phyloP scores from a whole-genome alignment of 2,329 filamentous ascomycete species.

The Alternaria alternata region DNA sequence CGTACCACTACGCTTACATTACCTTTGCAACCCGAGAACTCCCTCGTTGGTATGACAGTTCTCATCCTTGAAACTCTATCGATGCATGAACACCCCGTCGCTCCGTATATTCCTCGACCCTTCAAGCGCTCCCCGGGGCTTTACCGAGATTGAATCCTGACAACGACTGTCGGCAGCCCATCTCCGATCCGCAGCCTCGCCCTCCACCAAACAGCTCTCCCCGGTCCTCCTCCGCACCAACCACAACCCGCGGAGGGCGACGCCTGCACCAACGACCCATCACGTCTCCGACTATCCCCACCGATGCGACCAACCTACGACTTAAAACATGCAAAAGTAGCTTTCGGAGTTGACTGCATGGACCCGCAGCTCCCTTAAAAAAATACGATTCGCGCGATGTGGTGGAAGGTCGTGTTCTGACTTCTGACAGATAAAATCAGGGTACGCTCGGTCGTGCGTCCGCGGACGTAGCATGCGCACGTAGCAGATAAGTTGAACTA shows the following conservation, averaged over 20 bases:
- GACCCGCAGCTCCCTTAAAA: background rate
- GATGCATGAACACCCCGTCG: background rate
- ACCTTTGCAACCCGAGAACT: background rate
- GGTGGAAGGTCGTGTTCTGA: background rate
- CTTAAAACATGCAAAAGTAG: background rate
- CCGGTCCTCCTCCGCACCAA: slow-evolving; percentile 11
- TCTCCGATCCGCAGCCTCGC: slow-evolving; percentile 1
- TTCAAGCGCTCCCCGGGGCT: background rate
- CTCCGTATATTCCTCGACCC: background rate
- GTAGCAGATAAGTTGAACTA: background rate
- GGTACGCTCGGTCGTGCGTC: background rate
- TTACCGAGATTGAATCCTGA: background rate
- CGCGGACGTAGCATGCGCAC: background rate
- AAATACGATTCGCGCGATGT: background rate
- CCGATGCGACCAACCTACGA: background rate
- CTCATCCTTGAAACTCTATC: background rate
- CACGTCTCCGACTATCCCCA: background rate
- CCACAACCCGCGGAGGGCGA: slow-evolving; percentile 3
- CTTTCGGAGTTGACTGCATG: background rate
- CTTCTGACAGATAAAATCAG: background rate
- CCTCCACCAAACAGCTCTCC: background rate
- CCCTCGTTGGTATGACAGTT: background rate
- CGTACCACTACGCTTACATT: background rate
- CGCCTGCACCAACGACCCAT: background rate
- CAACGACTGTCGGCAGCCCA: background rate